phyloP scores from a whole-genome alignment of 345 rosid species.

The Pistacia vera region DNA sequence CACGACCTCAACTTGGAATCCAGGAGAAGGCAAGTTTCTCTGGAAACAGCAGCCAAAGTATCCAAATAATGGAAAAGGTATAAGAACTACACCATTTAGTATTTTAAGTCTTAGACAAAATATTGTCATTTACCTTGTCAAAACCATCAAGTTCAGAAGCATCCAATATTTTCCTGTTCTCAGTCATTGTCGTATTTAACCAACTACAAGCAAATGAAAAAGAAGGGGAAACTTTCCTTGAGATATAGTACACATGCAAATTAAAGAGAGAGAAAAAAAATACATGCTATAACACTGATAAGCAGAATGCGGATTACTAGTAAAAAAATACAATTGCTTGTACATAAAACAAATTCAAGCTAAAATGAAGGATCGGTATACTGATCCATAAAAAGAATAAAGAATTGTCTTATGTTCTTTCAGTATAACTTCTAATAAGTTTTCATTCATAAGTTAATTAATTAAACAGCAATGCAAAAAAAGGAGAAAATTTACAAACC shows the following conservation, averaged over 20 bases:
- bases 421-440: slow-evolving; percentile 5
- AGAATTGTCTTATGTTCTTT: neutral
- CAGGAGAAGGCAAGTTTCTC: slow-evolving; percentile 93
- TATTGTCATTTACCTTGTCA: slow-evolving; percentile 62
- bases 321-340: neutral
- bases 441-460: neutral
- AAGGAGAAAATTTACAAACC: slow-evolving; percentile 41
- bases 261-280: neutral
- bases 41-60: slow-evolving; percentile 27
- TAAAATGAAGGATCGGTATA: neutral
- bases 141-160: slow-evolving; percentile 83
- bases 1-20: slow-evolving; percentile 84
- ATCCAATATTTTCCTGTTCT: slow-evolving; percentile 69
- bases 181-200: slow-evolving; percentile 86
- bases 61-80: neutral
- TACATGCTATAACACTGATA: neutral
- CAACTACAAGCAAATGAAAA: slow-evolving; percentile 52
- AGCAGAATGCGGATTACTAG: neutral
- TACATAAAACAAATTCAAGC: neutral
- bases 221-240: neutral
- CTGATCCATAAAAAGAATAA: neutral
- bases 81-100: neutral
- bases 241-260: neutral
- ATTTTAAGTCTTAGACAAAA: neutral
- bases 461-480: slow-evolving; percentile 6